Percentiles rank a stretch among this genome's conserved stretches.
Evolutionary conservation across 2,329 filamentous ascomycete species (phyloP).

Genomic region (Chaetothyriales sp.): DNA sequence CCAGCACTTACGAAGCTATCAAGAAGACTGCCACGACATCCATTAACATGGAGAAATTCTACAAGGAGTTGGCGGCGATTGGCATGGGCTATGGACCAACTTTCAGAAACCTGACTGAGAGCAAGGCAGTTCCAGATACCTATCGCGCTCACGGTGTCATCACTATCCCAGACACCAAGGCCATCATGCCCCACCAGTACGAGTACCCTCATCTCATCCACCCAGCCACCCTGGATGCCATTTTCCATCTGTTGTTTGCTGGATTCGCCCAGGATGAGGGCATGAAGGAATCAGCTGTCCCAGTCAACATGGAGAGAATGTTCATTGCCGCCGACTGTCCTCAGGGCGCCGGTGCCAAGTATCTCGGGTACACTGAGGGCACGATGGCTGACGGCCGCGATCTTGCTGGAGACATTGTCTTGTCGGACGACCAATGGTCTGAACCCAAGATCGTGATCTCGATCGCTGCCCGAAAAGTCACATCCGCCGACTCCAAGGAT

Average conservation of each 20-base stretch:
- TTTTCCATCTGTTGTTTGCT: slow-evolving; percentile 22
- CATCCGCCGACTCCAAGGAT: background rate
- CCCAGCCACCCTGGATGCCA: slow-evolving; percentile 22
- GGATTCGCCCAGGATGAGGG: slow-evolving; percentile 7
- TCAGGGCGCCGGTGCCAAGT: slow-evolving; percentile 9
- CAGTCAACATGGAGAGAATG: slow-evolving; percentile 6
- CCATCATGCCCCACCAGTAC: slow-evolving; percentile 20
- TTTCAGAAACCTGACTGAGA: slow-evolving; percentile 18
- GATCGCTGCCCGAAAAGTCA: background rate
- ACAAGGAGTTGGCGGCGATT: slow-evolving; percentile 14
- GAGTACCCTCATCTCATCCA: slow-evolving; percentile 21
- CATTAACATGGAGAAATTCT: slow-evolving; percentile 18
- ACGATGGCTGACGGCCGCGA: slow-evolving; percentile 1
- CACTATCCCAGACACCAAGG: slow-evolving; percentile 18
- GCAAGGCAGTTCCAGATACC: slow-evolving; percentile 7
- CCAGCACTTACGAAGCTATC: slow-evolving; percentile 1
- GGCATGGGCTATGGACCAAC: slow-evolving; percentile 22
- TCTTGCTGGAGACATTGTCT: slow-evolving; percentile 1
- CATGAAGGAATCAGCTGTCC: slow-evolving; percentile 6
- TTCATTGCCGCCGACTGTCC: slow-evolving; percentile 4
- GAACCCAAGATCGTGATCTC: slow-evolving; percentile 2
- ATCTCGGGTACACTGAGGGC: slow-evolving; percentile 1
- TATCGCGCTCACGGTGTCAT: slow-evolving; percentile 15
- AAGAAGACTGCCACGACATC: background rate
- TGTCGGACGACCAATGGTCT: slow-evolving; percentile 1